Base-by-base conservation (phyloP, 202 grass and related monocot genomes). In the Eragrostis tef region DNA sequence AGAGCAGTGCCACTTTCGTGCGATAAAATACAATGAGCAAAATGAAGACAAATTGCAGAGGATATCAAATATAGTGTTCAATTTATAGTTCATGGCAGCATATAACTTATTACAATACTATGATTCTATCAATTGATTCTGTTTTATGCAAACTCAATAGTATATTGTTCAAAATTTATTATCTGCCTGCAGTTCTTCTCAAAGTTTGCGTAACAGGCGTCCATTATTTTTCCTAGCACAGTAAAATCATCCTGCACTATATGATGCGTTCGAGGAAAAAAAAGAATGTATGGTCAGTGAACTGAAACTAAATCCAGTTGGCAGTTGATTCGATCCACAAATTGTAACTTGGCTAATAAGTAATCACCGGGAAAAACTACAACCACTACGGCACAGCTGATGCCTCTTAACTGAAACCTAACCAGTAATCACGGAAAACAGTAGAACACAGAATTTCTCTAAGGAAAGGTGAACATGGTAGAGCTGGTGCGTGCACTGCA, bases 41-140 rank as follows among this genome's bases (percentile, higher is more conserved):
- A 73, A 59, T 15, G 54, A 62, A 79, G 61, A 49, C 61, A 57
- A 42, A 25, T 3, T 34, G 73, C 41, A 41, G 19, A 15, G 53
- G 34, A 50, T 54, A 46, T 20, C 51, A 68, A 75, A 64, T 31
- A 47, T 48, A 68, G 11, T 41, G 4, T 34, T 47, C 54, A 56
- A 80, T 74, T 88, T 48, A 70, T 56, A 80, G 63, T 56, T 82
- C 72, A 78, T 46, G 22, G 24, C 31, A 64, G 46, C 53, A 74
- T 3, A 80, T 75, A 69, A 34, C 24, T 80, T 61, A 34, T 74
- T 68, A 53, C 26, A 63, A 24, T 52, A 79, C 12, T 65, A 88
- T 22, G 22, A 24, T 52, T 74, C 16, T 57, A 84, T 29, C 22
- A 39, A 64, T 84, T 69, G 21, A 12, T 61, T 67, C 13, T 59